phyloP scores from a whole-genome alignment of 2,329 filamentous ascomycete genomes.

The Beauveria scarabaeidicola region DNA sequence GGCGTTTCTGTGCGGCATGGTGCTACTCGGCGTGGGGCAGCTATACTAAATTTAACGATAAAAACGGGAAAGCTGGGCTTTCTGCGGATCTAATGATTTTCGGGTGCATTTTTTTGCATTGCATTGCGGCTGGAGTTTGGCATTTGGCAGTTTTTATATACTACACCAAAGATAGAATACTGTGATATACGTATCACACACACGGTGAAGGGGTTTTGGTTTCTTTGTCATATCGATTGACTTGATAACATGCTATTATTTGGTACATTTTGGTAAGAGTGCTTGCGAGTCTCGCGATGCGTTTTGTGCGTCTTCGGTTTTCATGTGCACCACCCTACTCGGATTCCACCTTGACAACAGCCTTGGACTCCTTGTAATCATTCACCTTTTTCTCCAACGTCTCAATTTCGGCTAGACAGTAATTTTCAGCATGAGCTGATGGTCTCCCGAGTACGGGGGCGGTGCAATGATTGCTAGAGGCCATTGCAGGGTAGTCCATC shows the following conservation, averaged over 20 bases:
- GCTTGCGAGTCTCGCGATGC: neutral
- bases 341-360: neutral
- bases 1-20: neutral
- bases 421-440: neutral
- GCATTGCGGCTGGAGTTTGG: constrained; percentile 6
- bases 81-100: neutral
- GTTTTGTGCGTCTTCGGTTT: neutral
- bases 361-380: constrained; percentile 9
- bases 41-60: neutral
- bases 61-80: neutral
- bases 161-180: neutral
- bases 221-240: neutral
- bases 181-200: neutral
- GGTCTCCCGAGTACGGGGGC: neutral
- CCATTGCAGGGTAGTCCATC: neutral
- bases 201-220: too few species aligned
- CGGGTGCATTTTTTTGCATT: neutral
- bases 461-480: neutral
- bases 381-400: constrained; percentile 9
- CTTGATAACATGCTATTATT: neutral
- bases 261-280: neutral
- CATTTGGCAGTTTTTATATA: neutral
- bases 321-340: neutral
- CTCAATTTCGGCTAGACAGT: constrained; percentile 1
- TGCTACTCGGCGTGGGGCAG: neutral